Evolutionary conservation across 2,329 filamentous ascomycete species (phyloP), one percentile per base, ranked within the genome.

Genomic region (Colletotrichum lindemuthianum): DNA sequence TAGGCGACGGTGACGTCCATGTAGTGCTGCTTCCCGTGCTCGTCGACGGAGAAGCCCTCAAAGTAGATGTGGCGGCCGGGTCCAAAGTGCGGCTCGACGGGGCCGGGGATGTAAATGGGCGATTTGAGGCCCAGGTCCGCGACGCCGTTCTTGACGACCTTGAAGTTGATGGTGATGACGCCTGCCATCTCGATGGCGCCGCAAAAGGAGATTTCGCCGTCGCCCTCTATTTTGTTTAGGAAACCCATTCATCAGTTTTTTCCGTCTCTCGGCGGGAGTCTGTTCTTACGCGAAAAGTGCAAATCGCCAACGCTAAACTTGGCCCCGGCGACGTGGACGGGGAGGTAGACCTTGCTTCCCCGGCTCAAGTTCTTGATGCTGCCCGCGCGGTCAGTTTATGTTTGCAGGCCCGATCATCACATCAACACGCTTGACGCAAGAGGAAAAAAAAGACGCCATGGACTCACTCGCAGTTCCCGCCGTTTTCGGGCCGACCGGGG

Each of bases 101-200:
- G 92, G 0, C 93, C 93, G 0, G 93, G 92, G 39, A 92, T 85
- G 79, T 94, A 97, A 56, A 97, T 91, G 0, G 93, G 93, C 7
- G 87, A 90, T 76, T 93, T 94, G 79, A 96, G 89, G 0, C 84
- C 90, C 56, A 97, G 78, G 39, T 92, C 85, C 48, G 82, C 83
- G 73, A 96, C 85, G 16, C 93, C 94, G 68, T 88, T 85, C 76
- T 96, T 96, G 82, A 97, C 89, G 13, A 97, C 91, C 53, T 87
- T 89, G 81, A 97, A 94, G 72, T 96, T 97, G 77, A 97, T 86
- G 3, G 93, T 97, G 70, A 97, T 97, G 47, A 92, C 82, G 5
- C 93, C 93, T 0, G 93, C 92, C 92, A 97, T 97, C 76, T 97
- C 94, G 71, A 97, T 97, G 6, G 93, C 94, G 16, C 91, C 91